Base-by-base conservation (phyloP, 139 green algal genomes). In the Picochlorum sp. region DNA sequence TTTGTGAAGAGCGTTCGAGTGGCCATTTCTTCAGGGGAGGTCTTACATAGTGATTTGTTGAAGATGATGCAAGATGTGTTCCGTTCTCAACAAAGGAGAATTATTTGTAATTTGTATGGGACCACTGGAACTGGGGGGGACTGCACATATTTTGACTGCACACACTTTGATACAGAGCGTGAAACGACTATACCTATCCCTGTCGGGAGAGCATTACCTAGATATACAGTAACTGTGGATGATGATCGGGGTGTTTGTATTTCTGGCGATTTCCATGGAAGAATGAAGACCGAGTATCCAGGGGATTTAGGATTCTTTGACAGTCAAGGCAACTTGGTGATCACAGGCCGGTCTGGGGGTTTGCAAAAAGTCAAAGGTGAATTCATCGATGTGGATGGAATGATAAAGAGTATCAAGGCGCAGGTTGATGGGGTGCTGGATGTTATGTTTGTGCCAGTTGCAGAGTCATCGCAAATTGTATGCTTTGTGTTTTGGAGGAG, bases 41-140 rank as follows among this genome's bases (percentile, higher is more conserved):
- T 69, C 1, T 72, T 88, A 52, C 15, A 68, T 1, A 18, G 21
- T 3, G 6, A 13, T 13, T 54, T 88, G 58, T 56, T 71, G n/a
- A 14, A 4, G 2, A n/a, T 41, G 3, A 58, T 85, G 74, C 58
- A 70, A 21, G 20, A n/a, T 0, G 32, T 49, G n/a, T 45, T 80
- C 49, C 56, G n/a, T 84, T 49, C 80, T 72, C 9, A 15, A 51
- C 0, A 15, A 4, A 46, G 74, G 69, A 50, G 18, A 20, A 15
- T 88, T 4, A 15, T 88, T 4, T 45, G 81, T 20, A 88, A 88
- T 64, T 59, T 88, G 10, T 88, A 87, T 58, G 82, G 81, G 30
- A 74, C 60, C 26, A 86, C 75, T 28, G 81, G 84, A 60, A 65
- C 74, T 3, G 65, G 75, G 7, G 80, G 72, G 20, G 80, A 87